Base-by-base conservation (phyloP, 805 yeast genomes). In the Metschnikowia henanensis region DNA sequence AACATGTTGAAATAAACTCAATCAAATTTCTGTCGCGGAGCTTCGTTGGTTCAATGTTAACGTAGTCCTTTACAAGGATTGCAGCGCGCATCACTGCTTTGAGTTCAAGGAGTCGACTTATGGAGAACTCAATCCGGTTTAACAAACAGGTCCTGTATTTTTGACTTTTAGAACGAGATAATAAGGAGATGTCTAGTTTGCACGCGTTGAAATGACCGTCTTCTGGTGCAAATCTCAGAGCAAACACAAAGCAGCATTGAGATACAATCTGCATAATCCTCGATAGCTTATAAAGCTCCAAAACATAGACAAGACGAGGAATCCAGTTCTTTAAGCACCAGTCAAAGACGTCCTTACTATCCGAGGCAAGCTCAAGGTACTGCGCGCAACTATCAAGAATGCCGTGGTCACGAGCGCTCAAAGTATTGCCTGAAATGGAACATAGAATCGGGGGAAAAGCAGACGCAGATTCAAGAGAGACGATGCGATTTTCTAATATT, bases 221-320 rank as follows among this genome's bases (percentile, higher is more conserved):
- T 10, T n/a, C 16, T 43, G 39, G 37, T 7, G 37, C 33, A 16
- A 15, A 19, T 16, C 18, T 28, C 18, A 40, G 39, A 9, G 45
- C 47, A 21, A 35, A 45, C 17, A 45, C 45, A 22, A 50, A 47
- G 17, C 47, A 47, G 15, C 45, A 26, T 6, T 47, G 43, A 9
- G 51, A 37, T 17, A 50, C 23, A 13, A 15, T 20, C 25, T 30
- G 45, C n/a, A 42, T 32, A 17, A 6, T 26, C 9, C 30, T 39
- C 9, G 19, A 12, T 20, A 30, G 15, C n/a, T 26, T 20, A 4
- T 13, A 16, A 17, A 31, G 19, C 8, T 31, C 23, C 37, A 48
- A 39, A 20, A 32, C 18, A 6, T 13, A 2, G 4, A 26, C 15
- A n/a, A 49, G 26, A 13, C 9, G 26, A 17, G 44, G 44, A 10